A percentile compares a stretch with the other conserved stretches of the same genome.
Conservation (phyloP, 2,329 filamentous ascomycete species). For the Furcasterigmium sp. region DNA sequence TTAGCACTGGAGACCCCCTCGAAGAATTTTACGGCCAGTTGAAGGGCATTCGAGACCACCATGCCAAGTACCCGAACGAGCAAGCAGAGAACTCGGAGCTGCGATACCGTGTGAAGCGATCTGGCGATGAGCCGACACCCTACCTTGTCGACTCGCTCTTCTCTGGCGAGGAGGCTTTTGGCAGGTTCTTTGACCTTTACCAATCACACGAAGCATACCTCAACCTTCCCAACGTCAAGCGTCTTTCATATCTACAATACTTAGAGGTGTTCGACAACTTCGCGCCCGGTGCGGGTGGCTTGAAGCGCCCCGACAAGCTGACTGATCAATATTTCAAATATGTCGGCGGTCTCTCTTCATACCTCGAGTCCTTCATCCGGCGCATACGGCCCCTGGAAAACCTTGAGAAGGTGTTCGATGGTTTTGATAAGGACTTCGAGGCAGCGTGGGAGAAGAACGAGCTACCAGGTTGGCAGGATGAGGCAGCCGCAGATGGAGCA, state of each 20-base stretch:
- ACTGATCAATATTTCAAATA: conserved; percentile 93
- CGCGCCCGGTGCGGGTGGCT: conserved; percentile 62
- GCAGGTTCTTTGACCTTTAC: conserved; percentile 87
- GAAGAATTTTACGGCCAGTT: conserved; percentile 88
- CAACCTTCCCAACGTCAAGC: conserved; percentile 82
- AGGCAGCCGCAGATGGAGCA: conserved; percentile 35
- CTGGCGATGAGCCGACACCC: conserved; percentile 53
- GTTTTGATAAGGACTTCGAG: conserved; percentile 80
- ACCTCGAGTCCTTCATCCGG: conserved; percentile 84
- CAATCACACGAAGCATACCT: conserved; percentile 81
- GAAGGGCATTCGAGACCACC: conserved; percentile 76
- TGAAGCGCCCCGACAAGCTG: conserved; percentile 79
- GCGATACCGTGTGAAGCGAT: conserved; percentile 71
- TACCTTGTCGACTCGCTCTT: conserved; percentile 85
- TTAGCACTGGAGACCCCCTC: conserved; percentile 81
- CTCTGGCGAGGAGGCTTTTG: conserved; percentile 90
- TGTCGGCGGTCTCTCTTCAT: conserved; percentile 70
- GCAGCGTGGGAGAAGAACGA: conserved; percentile 75
- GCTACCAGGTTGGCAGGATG: conserved; percentile 70
- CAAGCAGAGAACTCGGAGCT: conserved; percentile 92
- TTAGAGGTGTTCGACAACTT: conserved; percentile 89
- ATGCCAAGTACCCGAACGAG: conserved; percentile 87
- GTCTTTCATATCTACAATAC: conserved; percentile 87
- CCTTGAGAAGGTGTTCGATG: conserved; percentile 67
- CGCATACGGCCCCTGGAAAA: conserved; percentile 83